These are phyloP conservation scores for Serpula lacrymans DNA, from an alignment of 768 basidiomycete species.

Conservation along the genomic window DNA sequence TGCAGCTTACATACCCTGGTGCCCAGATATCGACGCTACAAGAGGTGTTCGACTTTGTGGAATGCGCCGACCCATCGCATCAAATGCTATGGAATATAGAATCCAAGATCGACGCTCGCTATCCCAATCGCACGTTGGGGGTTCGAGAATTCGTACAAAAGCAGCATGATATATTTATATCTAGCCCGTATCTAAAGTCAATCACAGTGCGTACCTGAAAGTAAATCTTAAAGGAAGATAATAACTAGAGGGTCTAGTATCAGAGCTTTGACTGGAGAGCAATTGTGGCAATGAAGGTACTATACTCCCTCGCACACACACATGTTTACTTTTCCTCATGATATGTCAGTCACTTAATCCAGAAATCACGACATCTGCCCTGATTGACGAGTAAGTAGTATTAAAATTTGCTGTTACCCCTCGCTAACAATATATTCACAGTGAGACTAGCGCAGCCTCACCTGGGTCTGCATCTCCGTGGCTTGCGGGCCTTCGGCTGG, in stretches of 20 bases:
- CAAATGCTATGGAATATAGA: constrained; percentile 74
- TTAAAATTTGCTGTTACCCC: neutral
- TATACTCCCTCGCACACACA: neutral
- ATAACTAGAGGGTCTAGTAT: too few relatives aligned
- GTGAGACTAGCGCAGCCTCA: constrained; percentile 35
- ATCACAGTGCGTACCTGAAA: constrained; percentile 52
- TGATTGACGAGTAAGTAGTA: constrained; percentile 57
- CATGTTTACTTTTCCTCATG: constrained; percentile 1
- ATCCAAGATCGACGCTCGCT: constrained; percentile 64
- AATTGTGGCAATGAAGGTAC: constrained; percentile 68
- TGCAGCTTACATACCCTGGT: constrained; percentile 63
- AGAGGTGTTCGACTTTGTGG: constrained; percentile 74
- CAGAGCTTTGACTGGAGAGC: constrained; percentile 86
- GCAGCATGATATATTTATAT: constrained; percentile 56
- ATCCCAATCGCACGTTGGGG: constrained; percentile 46
- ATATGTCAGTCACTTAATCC: constrained; percentile 50
- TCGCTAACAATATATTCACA: too few relatives aligned
- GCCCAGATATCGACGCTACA: constrained; percentile 69
- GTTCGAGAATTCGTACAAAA: constrained; percentile 60
- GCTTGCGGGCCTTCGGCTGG: constrained; percentile 65
- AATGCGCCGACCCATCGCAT: constrained; percentile 65
- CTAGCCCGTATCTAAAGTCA: constrained; percentile 55
- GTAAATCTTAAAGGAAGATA: too few relatives aligned
- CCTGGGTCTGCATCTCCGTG: constrained; percentile 53
- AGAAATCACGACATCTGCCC: constrained; percentile 54